A percentile compares a stretch with the other conserved stretches of the same genome.
phyloP scores from a whole-genome alignment of 2,329 filamentous ascomycete genomes.

The Cordyceps cicadae region DNA sequence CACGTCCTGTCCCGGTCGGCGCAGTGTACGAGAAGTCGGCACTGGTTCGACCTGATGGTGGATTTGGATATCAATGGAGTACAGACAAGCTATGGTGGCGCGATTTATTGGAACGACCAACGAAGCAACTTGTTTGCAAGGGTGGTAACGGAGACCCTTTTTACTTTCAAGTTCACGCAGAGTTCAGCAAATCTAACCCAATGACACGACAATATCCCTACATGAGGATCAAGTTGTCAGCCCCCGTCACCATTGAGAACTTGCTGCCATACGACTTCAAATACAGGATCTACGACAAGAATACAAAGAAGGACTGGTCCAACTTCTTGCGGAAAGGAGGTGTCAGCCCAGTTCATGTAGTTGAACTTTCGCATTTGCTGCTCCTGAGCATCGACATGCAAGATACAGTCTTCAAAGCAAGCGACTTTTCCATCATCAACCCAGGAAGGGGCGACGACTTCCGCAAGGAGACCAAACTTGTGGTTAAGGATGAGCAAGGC shows the following conservation, averaged over 20 bases:
- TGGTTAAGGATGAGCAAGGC: slow-evolving; percentile 78
- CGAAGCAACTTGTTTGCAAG: slow-evolving; percentile 78
- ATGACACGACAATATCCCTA: slow-evolving; percentile 81
- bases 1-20: slow-evolving; percentile 82
- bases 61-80: slow-evolving; percentile 95
- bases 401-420: slow-evolving; percentile 87
- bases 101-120: slow-evolving; percentile 77
- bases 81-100: slow-evolving; percentile 86
- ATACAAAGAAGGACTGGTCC: slow-evolving; percentile 97
- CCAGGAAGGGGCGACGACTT: slow-evolving; percentile 82
- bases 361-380: slow-evolving; percentile 87
- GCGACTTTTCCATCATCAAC: slow-evolving; percentile 97
- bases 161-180: slow-evolving; percentile 91
- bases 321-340: slow-evolving; percentile 96
- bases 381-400: slow-evolving; percentile 94
- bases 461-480: slow-evolving; percentile 67
- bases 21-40: slow-evolving; percentile 84
- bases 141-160: slow-evolving; percentile 84
- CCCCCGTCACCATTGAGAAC: slow-evolving; percentile 90
- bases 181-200: slow-evolving; percentile 75
- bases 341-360: slow-evolving; percentile 92
- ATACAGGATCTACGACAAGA: slow-evolving; percentile 97
- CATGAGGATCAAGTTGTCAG: slow-evolving; percentile 86
- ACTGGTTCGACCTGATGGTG: slow-evolving; percentile 83
- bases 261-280: slow-evolving; percentile 97